Percentiles rank a stretch among this genome's conserved stretches.
Evolutionary conservation across 2,329 filamentous ascomycete genomes (phyloP).

Genomic region (Beauveria pseudobassiana): DNA sequence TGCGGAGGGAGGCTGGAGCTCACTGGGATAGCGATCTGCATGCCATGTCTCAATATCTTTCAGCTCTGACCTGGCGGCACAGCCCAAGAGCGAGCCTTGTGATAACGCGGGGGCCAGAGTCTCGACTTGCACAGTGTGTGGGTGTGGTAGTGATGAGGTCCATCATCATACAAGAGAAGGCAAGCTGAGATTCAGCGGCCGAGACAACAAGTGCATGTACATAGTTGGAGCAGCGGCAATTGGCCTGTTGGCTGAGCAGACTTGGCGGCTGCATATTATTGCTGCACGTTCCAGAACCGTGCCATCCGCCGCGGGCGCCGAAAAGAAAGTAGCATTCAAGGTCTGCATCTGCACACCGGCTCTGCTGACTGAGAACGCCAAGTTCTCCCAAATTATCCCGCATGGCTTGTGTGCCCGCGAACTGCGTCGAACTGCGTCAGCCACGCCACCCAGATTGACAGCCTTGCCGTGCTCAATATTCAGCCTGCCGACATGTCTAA

Average conservation of each 20-base stretch:
- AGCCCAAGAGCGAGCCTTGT: not conserved
- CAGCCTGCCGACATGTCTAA: too few relatives aligned
- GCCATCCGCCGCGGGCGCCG: not conserved
- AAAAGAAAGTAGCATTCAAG: not conserved
- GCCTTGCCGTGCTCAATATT: too few relatives aligned
- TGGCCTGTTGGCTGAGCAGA: not conserved
- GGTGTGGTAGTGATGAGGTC: too few relatives aligned
- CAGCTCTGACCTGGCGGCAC: not conserved
- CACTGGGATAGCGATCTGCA: too few relatives aligned
- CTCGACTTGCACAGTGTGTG: too few relatives aligned
- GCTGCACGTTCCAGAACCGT: not conserved
- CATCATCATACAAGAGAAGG: not conserved
- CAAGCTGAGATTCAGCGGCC: not conserved
- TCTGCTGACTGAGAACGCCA: not conserved
- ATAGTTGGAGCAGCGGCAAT: not conserved
- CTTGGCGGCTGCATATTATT: not conserved
- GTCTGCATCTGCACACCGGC: not conserved
- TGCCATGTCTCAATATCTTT: not conserved
- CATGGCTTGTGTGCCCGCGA: not conserved
- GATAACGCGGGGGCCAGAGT: not conserved
- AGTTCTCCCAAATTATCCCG: not conserved
- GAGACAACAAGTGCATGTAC: not conserved
- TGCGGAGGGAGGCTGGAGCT: too few relatives aligned
- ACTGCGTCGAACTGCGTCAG: not conserved
- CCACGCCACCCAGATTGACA: too few relatives aligned